Evolutionary conservation across 1,139 yeast genomes (phyloP).

Genomic region (Yamadazyma diddensiae): DNA sequence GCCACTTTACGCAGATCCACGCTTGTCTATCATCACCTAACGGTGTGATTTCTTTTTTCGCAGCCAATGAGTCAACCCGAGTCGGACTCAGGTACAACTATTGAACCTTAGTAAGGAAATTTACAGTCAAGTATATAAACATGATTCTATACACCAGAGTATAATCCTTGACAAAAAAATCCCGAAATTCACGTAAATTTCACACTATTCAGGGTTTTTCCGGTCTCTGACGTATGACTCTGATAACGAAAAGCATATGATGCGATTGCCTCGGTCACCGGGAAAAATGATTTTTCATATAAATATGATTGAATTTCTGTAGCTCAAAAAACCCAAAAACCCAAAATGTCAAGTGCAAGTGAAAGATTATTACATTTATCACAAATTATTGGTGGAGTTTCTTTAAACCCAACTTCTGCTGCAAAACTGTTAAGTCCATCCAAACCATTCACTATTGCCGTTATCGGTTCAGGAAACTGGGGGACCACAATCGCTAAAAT

Average conservation of each 20-base stretch:
- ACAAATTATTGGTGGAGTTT: conserved; percentile 26
- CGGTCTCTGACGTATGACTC: neutral
- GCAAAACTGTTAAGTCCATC: conserved; percentile 22
- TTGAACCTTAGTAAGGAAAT: neutral
- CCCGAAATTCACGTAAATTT: neutral
- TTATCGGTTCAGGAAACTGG: conserved; percentile 51
- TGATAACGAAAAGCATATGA: conserved; percentile 2
- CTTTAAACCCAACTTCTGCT: conserved; percentile 11
- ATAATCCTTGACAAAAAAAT: too few relatives aligned
- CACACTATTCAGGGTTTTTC: conserved; percentile 1
- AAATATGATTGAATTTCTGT: conserved; percentile 2
- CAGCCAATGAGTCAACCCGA: conserved; percentile 3
- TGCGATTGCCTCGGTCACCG: conserved; percentile 8
- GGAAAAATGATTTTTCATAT: conserved; percentile 5
- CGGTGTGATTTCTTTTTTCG: too few relatives aligned
- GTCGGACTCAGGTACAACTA: neutral
- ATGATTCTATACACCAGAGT: too few relatives aligned
- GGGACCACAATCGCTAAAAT: conserved; percentile 50
- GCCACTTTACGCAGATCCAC: too few relatives aligned
- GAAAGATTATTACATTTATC: conserved; percentile 41
- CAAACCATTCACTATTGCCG: conserved; percentile 39
- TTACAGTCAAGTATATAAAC: too few relatives aligned
- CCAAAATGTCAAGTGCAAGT: conserved; percentile 20
- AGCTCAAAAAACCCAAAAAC: neutral
- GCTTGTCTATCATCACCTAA: too few relatives aligned